These are phyloP conservation scores for Phytophthora aleatoria DNA, from an alignment of 352 stramenopile genomes.

Conservation along the genomic window DNA sequence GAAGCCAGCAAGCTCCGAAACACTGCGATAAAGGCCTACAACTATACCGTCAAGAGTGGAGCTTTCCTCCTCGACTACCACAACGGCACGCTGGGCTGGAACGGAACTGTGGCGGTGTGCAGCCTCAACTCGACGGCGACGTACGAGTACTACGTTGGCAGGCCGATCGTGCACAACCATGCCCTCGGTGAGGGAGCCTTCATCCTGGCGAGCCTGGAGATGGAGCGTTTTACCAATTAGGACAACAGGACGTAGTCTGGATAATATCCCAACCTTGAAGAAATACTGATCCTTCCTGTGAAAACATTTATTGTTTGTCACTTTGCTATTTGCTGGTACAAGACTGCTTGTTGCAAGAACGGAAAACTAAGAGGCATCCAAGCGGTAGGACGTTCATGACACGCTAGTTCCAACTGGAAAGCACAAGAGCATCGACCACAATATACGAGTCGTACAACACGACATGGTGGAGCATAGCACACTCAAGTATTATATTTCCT, in stretches of 20 bases:
- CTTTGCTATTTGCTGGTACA: too few species aligned
- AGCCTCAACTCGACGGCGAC: slow-evolving; percentile 36
- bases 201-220: slow-evolving; percentile 29
- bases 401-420: too few species aligned
- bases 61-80: slow-evolving; percentile 25
- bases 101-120: slow-evolving; percentile 32
- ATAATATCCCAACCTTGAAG: neutral
- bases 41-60: slow-evolving; percentile 27
- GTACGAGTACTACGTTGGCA: slow-evolving; percentile 35
- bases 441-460: too few species aligned
- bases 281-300: neutral
- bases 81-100: slow-evolving; percentile 29
- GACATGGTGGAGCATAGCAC: too few species aligned
- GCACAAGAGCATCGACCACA: too few species aligned
- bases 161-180: slow-evolving; percentile 29
- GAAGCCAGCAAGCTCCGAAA: slow-evolving; percentile 2
- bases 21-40: slow-evolving; percentile 24
- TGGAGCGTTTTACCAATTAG: slow-evolving; percentile 28
- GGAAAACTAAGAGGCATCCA: too few species aligned
- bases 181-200: slow-evolving; percentile 30
- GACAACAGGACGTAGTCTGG: neutral
- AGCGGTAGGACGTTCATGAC: too few species aligned
- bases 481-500: too few species aligned
- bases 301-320: too few species aligned
- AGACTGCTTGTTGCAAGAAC: too few species aligned